A percentile compares a stretch with the other conserved stretches of the same genome.
Conservation (phyloP, 768 basidiomycete species). For the Tylopilus cervinicoccineus region DNA sequence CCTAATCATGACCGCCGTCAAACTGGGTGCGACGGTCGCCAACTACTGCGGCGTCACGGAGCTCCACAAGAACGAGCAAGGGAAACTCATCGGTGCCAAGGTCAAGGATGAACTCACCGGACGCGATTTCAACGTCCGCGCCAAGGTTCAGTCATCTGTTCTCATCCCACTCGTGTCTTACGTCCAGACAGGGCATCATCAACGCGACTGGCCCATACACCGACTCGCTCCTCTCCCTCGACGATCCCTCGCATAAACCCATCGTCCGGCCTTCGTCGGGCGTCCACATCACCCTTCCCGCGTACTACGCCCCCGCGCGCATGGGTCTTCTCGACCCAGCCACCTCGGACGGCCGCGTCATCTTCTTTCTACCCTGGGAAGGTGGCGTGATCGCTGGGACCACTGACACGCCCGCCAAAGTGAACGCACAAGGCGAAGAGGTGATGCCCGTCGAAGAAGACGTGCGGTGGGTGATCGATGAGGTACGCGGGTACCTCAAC, state of each 20-base stretch:
- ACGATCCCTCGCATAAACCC: conserved; percentile 69
- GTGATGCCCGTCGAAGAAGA: conserved; percentile 89
- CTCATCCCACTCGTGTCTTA: neutral
- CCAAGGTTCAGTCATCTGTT: conserved; percentile 49
- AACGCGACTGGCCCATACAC: conserved; percentile 97
- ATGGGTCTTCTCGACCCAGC: conserved; percentile 96
- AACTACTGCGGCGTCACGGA: conserved; percentile 88
- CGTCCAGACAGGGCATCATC: conserved; percentile 64
- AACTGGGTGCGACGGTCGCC: conserved; percentile 79
- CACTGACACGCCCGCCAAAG: conserved; percentile 78
- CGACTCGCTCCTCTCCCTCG: conserved; percentile 80
- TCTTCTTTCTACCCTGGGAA: conserved; percentile 99
- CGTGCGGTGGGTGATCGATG: conserved; percentile 94
- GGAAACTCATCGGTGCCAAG: conserved; percentile 66
- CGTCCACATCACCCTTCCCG: conserved; percentile 93
- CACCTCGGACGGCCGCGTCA: conserved; percentile 94
- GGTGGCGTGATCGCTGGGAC: conserved; percentile 97
- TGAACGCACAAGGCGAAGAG: conserved; percentile 51
- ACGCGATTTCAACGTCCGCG: conserved; percentile 74
- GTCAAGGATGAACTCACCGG: conserved; percentile 83
- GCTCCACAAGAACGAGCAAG: conserved; percentile 63
- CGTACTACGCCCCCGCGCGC: conserved; percentile 91
- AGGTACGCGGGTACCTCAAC: conserved; percentile 83
- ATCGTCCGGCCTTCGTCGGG: conserved; percentile 94
- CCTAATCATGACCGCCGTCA: conserved; percentile 90